Evolutionary conservation across 768 basidiomycete genomes (phyloP).

Genomic region (Hydnomerulius pinastri): DNA sequence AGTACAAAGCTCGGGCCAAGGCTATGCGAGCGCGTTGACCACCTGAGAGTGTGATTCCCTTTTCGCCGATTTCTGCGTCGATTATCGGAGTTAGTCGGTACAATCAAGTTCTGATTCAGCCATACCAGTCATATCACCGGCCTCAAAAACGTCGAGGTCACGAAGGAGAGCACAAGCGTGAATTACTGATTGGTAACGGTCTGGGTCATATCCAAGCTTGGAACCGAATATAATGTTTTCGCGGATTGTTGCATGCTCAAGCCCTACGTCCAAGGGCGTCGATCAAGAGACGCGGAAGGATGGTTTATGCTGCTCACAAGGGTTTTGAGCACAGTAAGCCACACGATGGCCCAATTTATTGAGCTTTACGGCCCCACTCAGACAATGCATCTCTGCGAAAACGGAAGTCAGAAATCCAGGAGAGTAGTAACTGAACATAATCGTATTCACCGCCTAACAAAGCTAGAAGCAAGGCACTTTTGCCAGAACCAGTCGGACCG

Average conservation of each 20-base stretch:
- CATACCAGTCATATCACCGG: conserved; percentile 75
- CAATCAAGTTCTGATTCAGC: neutral
- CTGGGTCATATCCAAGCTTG: conserved; percentile 54
- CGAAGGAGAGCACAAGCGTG: conserved; percentile 74
- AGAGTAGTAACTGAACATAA: conserved; percentile 4
- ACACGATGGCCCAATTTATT: conserved; percentile 60
- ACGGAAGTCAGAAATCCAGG: too few relatives aligned
- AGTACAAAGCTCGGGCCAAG: conserved; percentile 80
- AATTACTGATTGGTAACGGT: conserved; percentile 66
- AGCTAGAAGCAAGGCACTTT: conserved; percentile 62
- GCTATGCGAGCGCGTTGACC: conserved; percentile 76
- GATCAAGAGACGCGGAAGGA: conserved; percentile 26
- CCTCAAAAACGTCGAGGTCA: conserved; percentile 72
- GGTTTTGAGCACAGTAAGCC: conserved; percentile 69
- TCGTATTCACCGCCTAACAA: conserved; percentile 60
- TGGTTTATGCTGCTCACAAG: conserved; percentile 42
- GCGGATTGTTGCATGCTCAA: conserved; percentile 78
- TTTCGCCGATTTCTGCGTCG: conserved; percentile 71
- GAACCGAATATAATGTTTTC: conserved; percentile 82
- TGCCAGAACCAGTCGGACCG: conserved; percentile 71
- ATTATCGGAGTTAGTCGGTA: neutral
- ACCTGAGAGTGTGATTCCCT: conserved; percentile 65
- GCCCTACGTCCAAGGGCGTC: conserved; percentile 44
- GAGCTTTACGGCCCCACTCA: conserved; percentile 52
- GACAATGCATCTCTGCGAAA: conserved; percentile 64